These are phyloP conservation scores for Cladophialophora exuberans DNA, from an alignment of 2,329 filamentous ascomycete genomes.

Conservation along the genomic window DNA sequence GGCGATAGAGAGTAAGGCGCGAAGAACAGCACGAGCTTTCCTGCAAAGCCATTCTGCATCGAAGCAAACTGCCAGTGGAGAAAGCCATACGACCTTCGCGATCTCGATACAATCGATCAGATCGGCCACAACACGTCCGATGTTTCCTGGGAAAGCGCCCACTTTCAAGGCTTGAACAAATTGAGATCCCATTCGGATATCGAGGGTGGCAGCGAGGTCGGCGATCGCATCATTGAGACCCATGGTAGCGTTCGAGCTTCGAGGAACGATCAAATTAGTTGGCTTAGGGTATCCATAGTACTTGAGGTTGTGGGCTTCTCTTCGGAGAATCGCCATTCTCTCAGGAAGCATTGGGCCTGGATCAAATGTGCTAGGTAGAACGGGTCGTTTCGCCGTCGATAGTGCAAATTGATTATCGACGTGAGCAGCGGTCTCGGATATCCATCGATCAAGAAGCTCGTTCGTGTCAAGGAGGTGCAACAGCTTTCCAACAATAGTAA, in stretches of 20 bases:
- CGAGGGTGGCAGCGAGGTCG: conserved; percentile 24
- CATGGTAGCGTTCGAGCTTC: conserved; percentile 12
- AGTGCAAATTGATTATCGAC: conserved; percentile 30
- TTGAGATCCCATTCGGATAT: conserved; percentile 27
- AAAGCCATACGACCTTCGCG: conserved; percentile 31
- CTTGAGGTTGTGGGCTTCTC: conserved; percentile 22
- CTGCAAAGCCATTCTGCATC: conserved; percentile 31
- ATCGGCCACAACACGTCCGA: conserved; percentile 20
- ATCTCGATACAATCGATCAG: conserved; percentile 31
- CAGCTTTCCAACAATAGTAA: conserved; percentile 24
- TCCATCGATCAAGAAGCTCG: conserved; percentile 27
- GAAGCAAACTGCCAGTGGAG: conserved; percentile 29
- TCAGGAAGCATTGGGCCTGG: conserved; percentile 30
- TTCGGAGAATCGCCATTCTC: conserved; percentile 23
- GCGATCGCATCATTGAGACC: conserved; percentile 26
- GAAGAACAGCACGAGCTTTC: conserved; percentile 27
- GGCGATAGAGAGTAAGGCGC: conserved; percentile 21
- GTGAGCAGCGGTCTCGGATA: conserved; percentile 29
- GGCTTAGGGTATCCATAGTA: conserved; percentile 20
- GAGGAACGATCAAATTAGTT: conserved; percentile 7
- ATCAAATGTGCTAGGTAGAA: conserved; percentile 24
- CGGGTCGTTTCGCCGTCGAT: conserved; percentile 20
- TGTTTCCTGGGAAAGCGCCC: conserved; percentile 15
- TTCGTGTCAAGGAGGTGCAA: conserved; percentile 25
- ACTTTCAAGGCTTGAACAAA: conserved; percentile 17